phyloP scores from a whole-genome alignment of 2,329 filamentous ascomycete genomes.

The Xylaria sp. region DNA sequence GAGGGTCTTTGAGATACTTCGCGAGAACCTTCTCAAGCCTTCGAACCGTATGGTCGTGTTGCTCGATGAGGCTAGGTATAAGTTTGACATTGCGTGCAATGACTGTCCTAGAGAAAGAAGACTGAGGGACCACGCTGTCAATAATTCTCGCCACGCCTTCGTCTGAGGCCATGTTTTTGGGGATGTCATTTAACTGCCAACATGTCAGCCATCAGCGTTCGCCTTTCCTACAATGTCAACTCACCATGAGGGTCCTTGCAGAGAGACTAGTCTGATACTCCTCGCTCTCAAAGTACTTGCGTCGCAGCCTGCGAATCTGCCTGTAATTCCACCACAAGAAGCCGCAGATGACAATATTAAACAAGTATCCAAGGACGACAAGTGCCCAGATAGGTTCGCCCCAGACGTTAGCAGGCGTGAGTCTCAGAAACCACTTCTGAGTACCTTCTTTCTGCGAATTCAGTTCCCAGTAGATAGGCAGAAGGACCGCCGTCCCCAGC shows the following conservation, averaged over 20 bases:
- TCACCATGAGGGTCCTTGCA: constrained; percentile 74
- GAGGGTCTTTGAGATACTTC: constrained; percentile 89
- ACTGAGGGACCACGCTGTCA: constrained; percentile 81
- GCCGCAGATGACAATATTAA: constrained; percentile 78
- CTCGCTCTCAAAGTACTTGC: constrained; percentile 82
- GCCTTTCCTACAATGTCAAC: constrained; percentile 35
- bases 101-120: constrained; percentile 60
- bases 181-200: constrained; percentile 84
- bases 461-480: constrained; percentile 79
- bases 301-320: constrained; percentile 75
- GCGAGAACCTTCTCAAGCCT: constrained; percentile 85
- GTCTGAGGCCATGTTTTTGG: constrained; percentile 78
- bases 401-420: constrained; percentile 69
- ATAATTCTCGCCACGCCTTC: constrained; percentile 89
- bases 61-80: constrained; percentile 83
- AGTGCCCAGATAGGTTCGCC: constrained; percentile 68
- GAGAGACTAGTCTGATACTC: constrained; percentile 92
- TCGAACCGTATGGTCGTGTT: constrained; percentile 84
- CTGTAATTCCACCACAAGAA: constrained; percentile 94
- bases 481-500: constrained; percentile 79
- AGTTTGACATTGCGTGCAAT: constrained; percentile 94
- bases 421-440: constrained; percentile 64
- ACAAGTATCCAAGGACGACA: constrained; percentile 70
- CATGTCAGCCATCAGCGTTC: constrained; percentile 11
- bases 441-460: constrained; percentile 52